Base-by-base conservation (phyloP, 2,329 filamentous ascomycete species). In the Colletotrichum sojae region DNA sequence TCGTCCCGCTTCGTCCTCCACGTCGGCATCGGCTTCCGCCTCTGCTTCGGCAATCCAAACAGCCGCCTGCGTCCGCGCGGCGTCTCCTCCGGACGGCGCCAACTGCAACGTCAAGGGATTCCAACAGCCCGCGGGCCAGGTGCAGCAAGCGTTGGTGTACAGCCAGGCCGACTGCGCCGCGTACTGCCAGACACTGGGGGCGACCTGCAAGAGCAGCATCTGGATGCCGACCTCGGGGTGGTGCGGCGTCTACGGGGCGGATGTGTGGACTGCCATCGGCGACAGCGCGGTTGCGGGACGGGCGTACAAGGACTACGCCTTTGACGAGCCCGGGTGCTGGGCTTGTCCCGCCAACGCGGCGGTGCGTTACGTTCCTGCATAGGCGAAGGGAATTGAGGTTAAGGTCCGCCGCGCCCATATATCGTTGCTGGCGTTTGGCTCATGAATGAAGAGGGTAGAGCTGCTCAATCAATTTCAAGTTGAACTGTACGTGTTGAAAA, bases 101-200 rank as follows among this genome's bases (percentile, higher is more conserved):
- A 54, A 40, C 15, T 62, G 59, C 59, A 62, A 62, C 22, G 25
- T 59, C 54, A 64, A 59, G 45, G 62, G 54, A 12, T 64, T 64
- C 62, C 53, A 31, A 6, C 45, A 64, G 16, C 62, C 62, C 0
- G 48, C 20, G 25, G 45, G 45, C 22, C 22, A n/a, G n/a, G 40
- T 13, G 13, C 22, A 36, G 27, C 25, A 18, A 6, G 25, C 51
- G 18, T 16, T 31, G 16, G 52, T 63, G 6, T 53, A 60, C 31
- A 27, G 10, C 10, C 63, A 61, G 15, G 27, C 49, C 10, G 40
- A 61, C 31, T 61, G 63, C 22, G 63, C 63, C 4, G 63, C 56
- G 12, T 62, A 61, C 1, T 66, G 63, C 27, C 27, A 36, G 5
- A 48, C 22, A 15, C 15, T 48, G 8, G 57, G 51, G 10, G 36